Base-by-base conservation (phyloP, 2,329 filamentous ascomycete species). In the Diaporthe sp. region DNA sequence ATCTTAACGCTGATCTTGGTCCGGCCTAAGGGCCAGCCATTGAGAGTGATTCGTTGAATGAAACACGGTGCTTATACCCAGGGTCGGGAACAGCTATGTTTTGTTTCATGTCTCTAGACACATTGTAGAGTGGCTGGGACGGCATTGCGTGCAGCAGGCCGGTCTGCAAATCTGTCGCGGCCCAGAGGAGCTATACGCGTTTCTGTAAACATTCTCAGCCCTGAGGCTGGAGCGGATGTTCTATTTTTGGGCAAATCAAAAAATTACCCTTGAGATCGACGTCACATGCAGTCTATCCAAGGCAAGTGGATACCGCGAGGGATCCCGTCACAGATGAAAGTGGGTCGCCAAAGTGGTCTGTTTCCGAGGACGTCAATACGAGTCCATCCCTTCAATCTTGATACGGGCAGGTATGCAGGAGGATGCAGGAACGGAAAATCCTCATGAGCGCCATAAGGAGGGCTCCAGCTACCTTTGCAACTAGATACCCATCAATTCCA, bases 211-310 rank as follows among this genome's bases (percentile, higher is more conserved):
- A 34, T 34, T 8, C 17, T 70, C 55, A 72, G 70, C 57, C 42
- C 57, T 53, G 57, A 53, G 17, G n/a, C 44, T 62, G 57, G 70
- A 53, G 28, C 70, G 25, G 25, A 9, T 31, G 70, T 42, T 72
- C 70, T 72, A 72, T 53, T 72, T 72, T 49, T 72, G 59, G 51
- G 28, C 6, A 12, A 31, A 15, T 25, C n/a, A 6, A 17, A n/a
- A 31, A 15, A 72, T 62, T 19, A 31, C 7, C 22, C 62, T 51
- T 28, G 39, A 68, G 62, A 51, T 68, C 62, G 46, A 53, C 62
- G 62, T 68, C 62, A 51, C 62, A 53, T 22, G 22, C 46, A 37
- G 62, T 53, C 62, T 68, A 37, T 39, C 31, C 46, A 53, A 68
- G 62, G 46, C 31, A 68, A 39, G 62, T 53, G 62, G 62, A 8